Base-by-base conservation (phyloP, 176 grass and related monocot genomes). In the Olyra latifolia region DNA sequence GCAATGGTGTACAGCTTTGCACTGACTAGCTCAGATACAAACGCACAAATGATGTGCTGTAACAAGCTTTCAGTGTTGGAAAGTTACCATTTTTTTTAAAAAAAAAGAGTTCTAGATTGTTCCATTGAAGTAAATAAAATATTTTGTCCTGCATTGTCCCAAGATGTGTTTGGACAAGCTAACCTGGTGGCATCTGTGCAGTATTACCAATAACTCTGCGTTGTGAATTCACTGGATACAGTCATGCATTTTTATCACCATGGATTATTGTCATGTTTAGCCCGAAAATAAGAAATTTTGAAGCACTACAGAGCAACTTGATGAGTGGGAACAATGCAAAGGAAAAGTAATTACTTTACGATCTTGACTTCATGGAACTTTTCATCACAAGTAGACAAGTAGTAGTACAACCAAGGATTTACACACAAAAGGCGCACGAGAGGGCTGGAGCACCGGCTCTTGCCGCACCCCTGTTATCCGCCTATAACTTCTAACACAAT, bases 171-270 rank as follows among this genome's bases (percentile, higher is more conserved):
- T 39, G 10, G 62, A 43, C 62, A 69, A 62, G 62, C 29, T 71
- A 85, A 70, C 63, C 17, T 71, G 42, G 54, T 22, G 17, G 28
- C 65, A 87, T 29, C 44, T 14, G 44, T 32, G 76, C 17, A 45
- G 23, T 38, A 42, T 45, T 20, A 76, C 45, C 17, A 76, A 38
- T 6, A 74, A 74, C 0, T 17, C 23, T 10, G 10, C 14, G 39
- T 63, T 71, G 12, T 64, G 54, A 82, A 77, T 41, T 63, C 25
- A 77, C 74, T 73, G 4, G 12, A 23, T 13, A 84, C 27, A 40
- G 27, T 77, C 13, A 28, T 60, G 12, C 35, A 8, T 32, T 28
- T 72, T 11, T 71, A 20, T 28, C 44, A 29, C 25, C 69, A 52
- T 52, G 24, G 19, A 82, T 14, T 22, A 57, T 64, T 77, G 27